These are phyloP conservation scores for Russula vinacea DNA, from an alignment of 768 basidiomycete species.

Conservation along the genomic window DNA sequence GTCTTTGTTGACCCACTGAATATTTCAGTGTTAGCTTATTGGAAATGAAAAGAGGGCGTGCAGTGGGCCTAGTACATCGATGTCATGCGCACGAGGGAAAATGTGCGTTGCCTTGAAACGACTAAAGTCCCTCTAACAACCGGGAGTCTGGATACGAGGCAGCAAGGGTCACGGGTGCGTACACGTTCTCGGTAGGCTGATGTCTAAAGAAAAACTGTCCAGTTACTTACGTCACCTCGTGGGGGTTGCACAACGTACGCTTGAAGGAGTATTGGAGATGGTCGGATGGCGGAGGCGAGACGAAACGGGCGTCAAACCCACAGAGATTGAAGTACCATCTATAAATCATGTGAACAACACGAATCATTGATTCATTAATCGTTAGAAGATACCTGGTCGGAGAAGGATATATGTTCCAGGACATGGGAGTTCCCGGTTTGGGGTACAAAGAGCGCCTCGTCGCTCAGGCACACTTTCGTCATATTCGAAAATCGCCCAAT, in stretches of 20 bases:
- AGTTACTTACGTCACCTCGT: no score
- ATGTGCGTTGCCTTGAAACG: not conserved
- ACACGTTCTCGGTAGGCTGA: not conserved
- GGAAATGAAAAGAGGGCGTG: not conserved
- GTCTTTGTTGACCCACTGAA: not conserved
- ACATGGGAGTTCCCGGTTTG: not conserved
- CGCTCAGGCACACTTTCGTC: not conserved
- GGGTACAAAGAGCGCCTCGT: not conserved
- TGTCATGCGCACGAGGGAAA: not conserved
- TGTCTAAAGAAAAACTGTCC: not conserved
- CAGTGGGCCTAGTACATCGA: not conserved
- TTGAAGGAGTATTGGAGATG: not conserved
- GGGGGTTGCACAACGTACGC: not conserved
- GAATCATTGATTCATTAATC: no score
- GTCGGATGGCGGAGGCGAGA: not conserved
- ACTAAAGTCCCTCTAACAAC: not conserved
- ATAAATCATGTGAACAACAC: not conserved
- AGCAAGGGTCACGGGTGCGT: not conserved
- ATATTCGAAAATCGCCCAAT: not conserved
- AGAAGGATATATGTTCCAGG: slow-evolving; percentile 1
- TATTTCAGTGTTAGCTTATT: not conserved
- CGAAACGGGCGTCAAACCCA: not conserved
- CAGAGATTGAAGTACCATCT: not conserved
- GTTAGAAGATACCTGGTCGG: not conserved
- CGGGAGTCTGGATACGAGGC: not conserved